Conservation (phyloP, 2,329 filamentous ascomycete genomes). For the Trichoderma sp. region DNA sequence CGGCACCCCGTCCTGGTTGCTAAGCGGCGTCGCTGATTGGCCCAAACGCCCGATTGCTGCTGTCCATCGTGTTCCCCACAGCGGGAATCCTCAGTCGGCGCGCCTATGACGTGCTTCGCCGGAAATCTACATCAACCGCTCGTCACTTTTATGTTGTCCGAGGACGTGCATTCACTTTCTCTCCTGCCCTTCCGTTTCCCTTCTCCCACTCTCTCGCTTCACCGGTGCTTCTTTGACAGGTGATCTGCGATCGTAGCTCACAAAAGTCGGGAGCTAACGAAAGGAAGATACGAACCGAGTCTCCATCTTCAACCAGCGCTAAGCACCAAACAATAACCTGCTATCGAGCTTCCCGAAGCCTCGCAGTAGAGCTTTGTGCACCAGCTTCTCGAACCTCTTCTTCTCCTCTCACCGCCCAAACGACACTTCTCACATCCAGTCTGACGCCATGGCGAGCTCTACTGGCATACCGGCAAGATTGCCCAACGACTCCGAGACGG, state of each 20-base stretch:
- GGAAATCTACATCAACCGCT: conserved; percentile 12
- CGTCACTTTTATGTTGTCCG: background rate
- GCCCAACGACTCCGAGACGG: conserved; percentile 32
- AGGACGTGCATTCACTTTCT: background rate
- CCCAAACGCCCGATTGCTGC: conserved; percentile 8
- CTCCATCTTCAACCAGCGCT: background rate
- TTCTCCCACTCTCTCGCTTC: background rate
- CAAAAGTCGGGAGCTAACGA: background rate
- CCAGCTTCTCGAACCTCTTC: background rate
- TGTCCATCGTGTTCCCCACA: conserved; percentile 14
- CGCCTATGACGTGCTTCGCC: conserved; percentile 27
- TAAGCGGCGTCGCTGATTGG: conserved; percentile 36
- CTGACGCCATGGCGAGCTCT: conserved; percentile 63
- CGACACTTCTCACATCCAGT: background rate
- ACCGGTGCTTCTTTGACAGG: background rate
- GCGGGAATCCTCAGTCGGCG: conserved; percentile 1
- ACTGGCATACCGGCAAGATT: conserved; percentile 64
- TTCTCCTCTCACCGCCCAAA: background rate
- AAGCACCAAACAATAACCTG: background rate
- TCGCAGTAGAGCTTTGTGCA: background rate
- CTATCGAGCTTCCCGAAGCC: background rate
- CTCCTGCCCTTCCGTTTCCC: background rate
- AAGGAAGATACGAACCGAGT: background rate
- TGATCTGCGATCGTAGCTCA: background rate
- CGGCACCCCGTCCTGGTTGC: conserved; percentile 29